Base-by-base conservation (phyloP, 106 monocot species). In the Dendrobium officinale region DNA sequence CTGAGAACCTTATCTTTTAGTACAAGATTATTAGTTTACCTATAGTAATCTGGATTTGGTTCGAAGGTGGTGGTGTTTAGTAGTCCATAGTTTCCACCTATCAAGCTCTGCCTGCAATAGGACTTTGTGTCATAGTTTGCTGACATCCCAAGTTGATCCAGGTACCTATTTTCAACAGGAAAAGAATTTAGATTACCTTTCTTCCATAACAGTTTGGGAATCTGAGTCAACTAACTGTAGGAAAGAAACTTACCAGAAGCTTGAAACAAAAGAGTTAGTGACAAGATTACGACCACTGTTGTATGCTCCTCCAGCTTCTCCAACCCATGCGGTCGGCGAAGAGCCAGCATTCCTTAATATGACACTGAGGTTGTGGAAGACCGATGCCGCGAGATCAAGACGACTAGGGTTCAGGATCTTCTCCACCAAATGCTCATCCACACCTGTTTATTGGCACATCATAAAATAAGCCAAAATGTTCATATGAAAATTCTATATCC, bases 31-130 rank as follows among this genome's bases (percentile, higher is more conserved):
- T 22, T 15, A 11, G 61, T 77, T 66, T 66, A 93, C 95, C 95
- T 96, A 80, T 93, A 96, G 78, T 93, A 96, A 85, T 96, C 96
- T 66, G 96, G 96, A 80, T 96, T 93, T 55, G 96, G 96, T 55
- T 55, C 75, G 79, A 83, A 93, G 41, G 81, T 96, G 64, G 81
- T 85, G 29, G 86, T 90, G 79, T 93, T 90, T 18, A 96, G 88
- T 27, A 96, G 84, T 37, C 96, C 96, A 73, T 96, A 96, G 72
- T 93, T 93, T 73, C 93, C 96, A 41, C 96, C 96, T 20, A 96
- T 84, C 67, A 96, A 91, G 11, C 79, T 82, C 78, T 96, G 96
- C 79, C 96, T 86, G 81, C 96, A 96, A 20, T 93, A 93, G 16
- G 82, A 83, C 86, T 96, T 96, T 0, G 96, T 96, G 61, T 93